Base-by-base conservation (phyloP, 306 rosid genomes). In the Hippophae rhamnoides region DNA sequence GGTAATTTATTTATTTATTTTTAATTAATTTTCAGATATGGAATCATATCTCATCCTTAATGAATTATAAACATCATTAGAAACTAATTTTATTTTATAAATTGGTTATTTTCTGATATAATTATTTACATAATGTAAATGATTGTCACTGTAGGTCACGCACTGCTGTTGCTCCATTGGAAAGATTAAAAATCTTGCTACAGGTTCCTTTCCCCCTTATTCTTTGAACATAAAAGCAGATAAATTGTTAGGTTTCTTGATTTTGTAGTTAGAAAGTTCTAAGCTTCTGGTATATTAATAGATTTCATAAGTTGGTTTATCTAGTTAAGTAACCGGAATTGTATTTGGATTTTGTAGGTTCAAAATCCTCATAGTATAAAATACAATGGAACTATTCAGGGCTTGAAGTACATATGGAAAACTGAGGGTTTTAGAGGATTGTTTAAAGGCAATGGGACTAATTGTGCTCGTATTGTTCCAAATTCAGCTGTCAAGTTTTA, bases 361-460 rank as follows among this genome's bases (percentile, higher is more conserved):
- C 93, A 81, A 56, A 77, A 79, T 61, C 72, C 61, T 18, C 77
- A 79, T 57, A 68, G 57, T 63, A 63, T 79, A 49, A 85, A 71
- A 57, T 82, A 82, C 79, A 79, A n/a, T 8, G 89, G 86, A 68
- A 77, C 81, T 13, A 62, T 79, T 72, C 84, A 77, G 70, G 89
- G 94, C 12, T 71, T 82, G 70, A 77, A 79, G 62, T 77, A 79
- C 62, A 77, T 82, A 75, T 82, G 86, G 84, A 75, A 56, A 60
- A 70, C 71, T 9, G 86, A 85, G 74, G 88, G 94, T 55, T 58
- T 79, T 18, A 75, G 77, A 66, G 84, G 89, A 64, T 10, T 82
- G 84, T 80, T 82, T 56, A 85, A 80, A 69, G 94, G 86, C 64
- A 85, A 85, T 42, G 89, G 94, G 68, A 85, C 89, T 31, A 82